Percentiles rank a stretch among this genome's conserved stretches.
Evolutionary conservation across 2,329 filamentous ascomycete genomes (phyloP).

Genomic region (Neopestalotiopsis clavispora): DNA sequence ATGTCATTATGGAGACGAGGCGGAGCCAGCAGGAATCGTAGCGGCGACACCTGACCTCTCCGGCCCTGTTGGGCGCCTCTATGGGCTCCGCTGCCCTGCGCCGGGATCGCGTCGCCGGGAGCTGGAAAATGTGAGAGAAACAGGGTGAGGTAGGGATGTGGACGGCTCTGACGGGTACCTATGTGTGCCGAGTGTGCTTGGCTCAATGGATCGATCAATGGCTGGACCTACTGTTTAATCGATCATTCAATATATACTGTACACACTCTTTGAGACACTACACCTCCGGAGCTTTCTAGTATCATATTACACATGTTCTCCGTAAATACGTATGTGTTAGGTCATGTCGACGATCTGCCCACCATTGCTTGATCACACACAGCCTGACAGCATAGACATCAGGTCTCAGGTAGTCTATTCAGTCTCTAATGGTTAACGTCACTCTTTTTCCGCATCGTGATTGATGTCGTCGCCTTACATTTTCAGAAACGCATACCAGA

Average conservation of each 20-base stretch:
- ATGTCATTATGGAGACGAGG: constrained; percentile 15
- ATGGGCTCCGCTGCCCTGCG: neutral
- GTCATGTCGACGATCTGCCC: neutral
- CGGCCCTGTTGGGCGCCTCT: neutral
- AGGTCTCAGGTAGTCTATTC: too few relatives aligned
- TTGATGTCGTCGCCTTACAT: neutral
- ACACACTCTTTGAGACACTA: neutral
- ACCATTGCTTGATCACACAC: neutral
- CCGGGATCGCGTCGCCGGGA: neutral
- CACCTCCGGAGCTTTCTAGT: neutral
- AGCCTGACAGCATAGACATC: too few relatives aligned
- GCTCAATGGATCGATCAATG: too few relatives aligned
- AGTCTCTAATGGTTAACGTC: neutral
- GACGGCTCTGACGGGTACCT: neutral
- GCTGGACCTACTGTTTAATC: too few relatives aligned
- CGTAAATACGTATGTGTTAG: neutral
- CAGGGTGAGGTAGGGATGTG: neutral
- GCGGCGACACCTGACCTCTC: neutral
- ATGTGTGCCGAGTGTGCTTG: neutral
- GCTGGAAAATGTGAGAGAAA: neutral
- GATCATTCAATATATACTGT: too few relatives aligned
- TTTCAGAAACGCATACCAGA: neutral
- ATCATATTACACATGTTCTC: neutral
- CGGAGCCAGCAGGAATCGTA: constrained; percentile 4
- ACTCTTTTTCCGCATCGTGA: neutral